phyloP scores from a whole-genome alignment of 2,329 filamentous ascomycete genomes.

The Penicillium sp. region DNA sequence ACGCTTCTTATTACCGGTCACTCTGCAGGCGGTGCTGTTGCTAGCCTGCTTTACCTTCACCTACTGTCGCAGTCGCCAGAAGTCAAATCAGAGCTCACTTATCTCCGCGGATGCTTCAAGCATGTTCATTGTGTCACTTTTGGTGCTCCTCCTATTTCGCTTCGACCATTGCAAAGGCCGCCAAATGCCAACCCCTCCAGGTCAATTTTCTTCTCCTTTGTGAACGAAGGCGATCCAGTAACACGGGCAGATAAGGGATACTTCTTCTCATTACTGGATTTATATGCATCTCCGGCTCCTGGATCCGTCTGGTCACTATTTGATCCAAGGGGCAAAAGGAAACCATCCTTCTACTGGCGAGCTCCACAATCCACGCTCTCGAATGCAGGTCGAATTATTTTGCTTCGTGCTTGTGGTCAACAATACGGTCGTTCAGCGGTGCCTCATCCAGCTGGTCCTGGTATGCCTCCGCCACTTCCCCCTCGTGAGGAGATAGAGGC shows the following conservation, averaged over 20 bases:
- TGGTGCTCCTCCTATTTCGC: slow-evolving; percentile 77
- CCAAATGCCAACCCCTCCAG: slow-evolving; percentile 57
- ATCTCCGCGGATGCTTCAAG: slow-evolving; percentile 72
- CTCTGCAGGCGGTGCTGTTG: slow-evolving; percentile 83
- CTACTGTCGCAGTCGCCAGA: slow-evolving; percentile 63
- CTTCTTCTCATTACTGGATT: slow-evolving; percentile 70
- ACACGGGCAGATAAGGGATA: slow-evolving; percentile 77
- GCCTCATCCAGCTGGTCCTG: slow-evolving; percentile 71
- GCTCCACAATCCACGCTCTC: slow-evolving; percentile 15
- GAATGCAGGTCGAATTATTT: slow-evolving; percentile 20
- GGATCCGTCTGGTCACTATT: slow-evolving; percentile 16
- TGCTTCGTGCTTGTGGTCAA: slow-evolving; percentile 33
- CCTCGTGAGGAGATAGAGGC: slow-evolving; percentile 66
- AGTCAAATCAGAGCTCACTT: slow-evolving; percentile 67
- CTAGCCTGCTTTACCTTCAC: slow-evolving; percentile 77
- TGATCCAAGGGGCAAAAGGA: slow-evolving; percentile 31
- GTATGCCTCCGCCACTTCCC: slow-evolving; percentile 62
- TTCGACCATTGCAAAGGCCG: slow-evolving; percentile 70
- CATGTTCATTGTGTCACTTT: slow-evolving; percentile 84
- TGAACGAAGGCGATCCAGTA: slow-evolving; percentile 87
- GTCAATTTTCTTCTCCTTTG: slow-evolving; percentile 76
- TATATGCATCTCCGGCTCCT: slow-evolving; percentile 68
- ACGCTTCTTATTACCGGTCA: slow-evolving; percentile 84
- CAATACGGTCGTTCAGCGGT: slow-evolving; percentile 70
- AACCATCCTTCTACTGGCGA: slow-evolving; percentile 9